Evolutionary conservation across 2,329 filamentous ascomycete species (phyloP), one percentile per base, ranked within the genome.

Genomic region (Claviceps sp.): DNA sequence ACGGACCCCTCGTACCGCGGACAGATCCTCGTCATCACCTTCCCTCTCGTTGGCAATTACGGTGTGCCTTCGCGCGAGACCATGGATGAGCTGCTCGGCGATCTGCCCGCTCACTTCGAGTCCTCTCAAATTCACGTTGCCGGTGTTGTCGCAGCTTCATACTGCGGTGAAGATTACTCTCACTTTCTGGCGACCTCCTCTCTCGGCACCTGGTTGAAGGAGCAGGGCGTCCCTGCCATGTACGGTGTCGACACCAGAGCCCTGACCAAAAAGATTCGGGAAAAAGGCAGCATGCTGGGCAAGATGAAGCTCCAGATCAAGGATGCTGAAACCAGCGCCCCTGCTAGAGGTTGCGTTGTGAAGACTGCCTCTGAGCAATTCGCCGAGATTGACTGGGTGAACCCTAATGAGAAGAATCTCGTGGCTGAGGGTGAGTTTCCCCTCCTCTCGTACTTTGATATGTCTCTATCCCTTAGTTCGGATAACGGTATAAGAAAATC

Each of bases 31-130:
- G 91, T 97, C 70, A 96, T 97, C 77, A 98, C 93, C 59, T 90
- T 96, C 69, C 93, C 93, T 38, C 75, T 98, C 60, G 96, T 98
- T 64, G 93, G 93, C 66, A 98, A 98, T 79, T 98, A 98, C 67
- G 93, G 91, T 67, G 93, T 97, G 30, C 93, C 93, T 51, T 88
- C 88, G 48, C 79, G 90, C 60, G 86, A 95, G 57, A 80, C 84
- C 51, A 78, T 88, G 71, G 91, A 97, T 67, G 81, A 88, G 65
- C 76, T 97, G 51, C 80, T 96, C 49, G 80, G 84, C 63, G 86
- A 90, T 63, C 78, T 97, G 52, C 90, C 91, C 36, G 89, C 89
- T 57, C 79, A 97, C 72, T 97, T 98, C 66, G 93, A 98, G 72
- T 87, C 91, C 42, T 84, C 78, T 41, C 75, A 95, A 70, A 96